These are phyloP conservation scores for Byssoonygena ceratinophila DNA, from an alignment of 2,329 filamentous ascomycete species.

Conservation along the genomic window DNA sequence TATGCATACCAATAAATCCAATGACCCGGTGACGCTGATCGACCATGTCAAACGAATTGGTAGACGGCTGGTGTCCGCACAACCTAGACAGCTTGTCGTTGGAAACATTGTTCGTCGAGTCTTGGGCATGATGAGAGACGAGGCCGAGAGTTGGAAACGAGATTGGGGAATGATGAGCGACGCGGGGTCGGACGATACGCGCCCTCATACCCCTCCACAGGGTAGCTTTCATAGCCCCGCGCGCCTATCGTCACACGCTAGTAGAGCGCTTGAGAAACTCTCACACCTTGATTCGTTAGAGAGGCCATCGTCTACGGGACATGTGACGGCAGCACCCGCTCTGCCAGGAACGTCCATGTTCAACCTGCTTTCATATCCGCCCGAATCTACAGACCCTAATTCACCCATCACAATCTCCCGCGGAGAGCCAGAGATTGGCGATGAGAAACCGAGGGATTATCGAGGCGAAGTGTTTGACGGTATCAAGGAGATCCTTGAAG, in stretches of 20 bases:
- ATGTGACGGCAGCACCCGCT: constrained; percentile 28
- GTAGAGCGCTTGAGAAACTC: constrained; percentile 3
- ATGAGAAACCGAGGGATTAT: constrained; percentile 51
- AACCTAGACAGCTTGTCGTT: constrained; percentile 81
- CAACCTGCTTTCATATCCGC: constrained; percentile 65
- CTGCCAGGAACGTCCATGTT: constrained; percentile 64
- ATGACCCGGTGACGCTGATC: constrained; percentile 67
- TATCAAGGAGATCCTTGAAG: constrained; percentile 91
- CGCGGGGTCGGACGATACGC: constrained; percentile 44
- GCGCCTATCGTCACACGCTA: constrained; percentile 4
- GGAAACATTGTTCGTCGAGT: constrained; percentile 90
- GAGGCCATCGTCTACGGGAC: constrained; percentile 25
- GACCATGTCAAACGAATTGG: constrained; percentile 71
- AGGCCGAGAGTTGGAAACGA: constrained; percentile 67
- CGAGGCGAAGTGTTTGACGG: constrained; percentile 86
- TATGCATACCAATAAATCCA: constrained; percentile 69
- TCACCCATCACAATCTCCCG: constrained; percentile 29
- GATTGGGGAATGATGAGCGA: constrained; percentile 50
- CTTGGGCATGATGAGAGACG: constrained; percentile 80
- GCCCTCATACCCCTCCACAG: constrained; percentile 33
- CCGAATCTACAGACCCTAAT: constrained; percentile 35
- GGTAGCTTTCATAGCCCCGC: neutral
- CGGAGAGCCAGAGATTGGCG: constrained; percentile 26
- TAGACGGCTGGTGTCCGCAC: constrained; percentile 64
- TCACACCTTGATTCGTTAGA: constrained; percentile 19